A percentile compares a stretch with the other conserved stretches of the same genome.
Evolutionary conservation across 176 grass and related monocot genomes (phyloP).

Genomic region (Aegilops sharonensis): DNA sequence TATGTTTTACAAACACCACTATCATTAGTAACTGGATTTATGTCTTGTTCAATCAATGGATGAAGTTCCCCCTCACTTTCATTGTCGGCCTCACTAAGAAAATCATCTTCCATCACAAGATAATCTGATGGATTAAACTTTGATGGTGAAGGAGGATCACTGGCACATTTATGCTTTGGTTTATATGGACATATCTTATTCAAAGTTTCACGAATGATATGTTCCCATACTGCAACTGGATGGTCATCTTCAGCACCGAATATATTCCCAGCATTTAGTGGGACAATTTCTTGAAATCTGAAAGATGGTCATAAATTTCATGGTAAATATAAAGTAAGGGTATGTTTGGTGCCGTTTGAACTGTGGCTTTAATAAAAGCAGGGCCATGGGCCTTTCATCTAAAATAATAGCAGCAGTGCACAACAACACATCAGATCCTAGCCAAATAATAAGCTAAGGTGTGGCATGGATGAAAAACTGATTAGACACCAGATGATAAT

Average conservation of each 20-base stretch:
- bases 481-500: neutral
- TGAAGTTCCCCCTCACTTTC: constrained; percentile 54
- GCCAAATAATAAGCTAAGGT: neutral
- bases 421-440: neutral
- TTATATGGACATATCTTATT: constrained; percentile 52
- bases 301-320: constrained; percentile 33
- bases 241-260: constrained; percentile 67
- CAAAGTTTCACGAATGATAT: constrained; percentile 71
- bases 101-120: constrained; percentile 47
- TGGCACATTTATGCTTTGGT: constrained; percentile 50
- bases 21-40: neutral
- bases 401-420: neutral
- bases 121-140: constrained; percentile 56
- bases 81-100: constrained; percentile 41
- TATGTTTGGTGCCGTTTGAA: neutral
- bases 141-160: constrained; percentile 65
- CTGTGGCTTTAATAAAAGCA: neutral
- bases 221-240: constrained; percentile 69
- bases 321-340: constrained; percentile 26
- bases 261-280: constrained; percentile 78
- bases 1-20: neutral
- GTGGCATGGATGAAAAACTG: neutral
- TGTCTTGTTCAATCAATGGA: constrained; percentile 32
- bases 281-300: constrained; percentile 92
- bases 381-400: neutral